Evolutionary conservation across 140 eudicot species (phyloP), one percentile per base, ranked within the genome.

Genomic region (Senecio squalidus): DNA sequence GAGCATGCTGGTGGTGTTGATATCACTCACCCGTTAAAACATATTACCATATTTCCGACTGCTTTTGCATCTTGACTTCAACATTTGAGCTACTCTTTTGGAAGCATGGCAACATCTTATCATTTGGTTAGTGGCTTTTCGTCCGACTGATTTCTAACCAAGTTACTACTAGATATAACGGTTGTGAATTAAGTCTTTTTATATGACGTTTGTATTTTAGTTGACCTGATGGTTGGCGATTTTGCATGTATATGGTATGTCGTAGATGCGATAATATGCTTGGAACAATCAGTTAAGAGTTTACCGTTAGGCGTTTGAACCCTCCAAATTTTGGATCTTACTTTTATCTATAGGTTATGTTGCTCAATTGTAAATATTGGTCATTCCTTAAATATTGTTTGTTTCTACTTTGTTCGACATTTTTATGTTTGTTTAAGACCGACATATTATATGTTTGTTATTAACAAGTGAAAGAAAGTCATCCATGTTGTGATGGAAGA

Each of bases 1-100:
- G 84, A 82, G 78, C 97, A 90, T 44, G 95, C 95, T 0, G 95
- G 97, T 9, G 87, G 95, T 5, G 71, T 78, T 9, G 82, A 83
- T 41, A 25, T 90, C 0, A 40, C 54, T 10, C 68, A 90, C 61
- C 97, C 97, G 1, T 64, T 90, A 38, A 78, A 73, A 58, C 97
- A 83, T 45, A 90, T 90, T 27, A 80, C 86, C 9, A 74, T 90
- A 28, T 68, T 68, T 69, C 84, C 93, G 23, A 34, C 83, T 44
- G 73, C 72, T 60, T 74, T 79, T 40, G 74, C 60, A 60, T 74
- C 62, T 23, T 55, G 47, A 45, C 4, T 55, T 46, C 14, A 5
- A 18, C 34, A 9, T 24, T 33, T 14, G 10, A 43, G 13, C 23
- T 36, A 5, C 14, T 17, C 30, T 55, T 55, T 31, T 29, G 23